These are phyloP conservation scores for Recurvomyces mirabilis DNA, from an alignment of 495 filamentous ascomycete species.

Conservation along the genomic window DNA sequence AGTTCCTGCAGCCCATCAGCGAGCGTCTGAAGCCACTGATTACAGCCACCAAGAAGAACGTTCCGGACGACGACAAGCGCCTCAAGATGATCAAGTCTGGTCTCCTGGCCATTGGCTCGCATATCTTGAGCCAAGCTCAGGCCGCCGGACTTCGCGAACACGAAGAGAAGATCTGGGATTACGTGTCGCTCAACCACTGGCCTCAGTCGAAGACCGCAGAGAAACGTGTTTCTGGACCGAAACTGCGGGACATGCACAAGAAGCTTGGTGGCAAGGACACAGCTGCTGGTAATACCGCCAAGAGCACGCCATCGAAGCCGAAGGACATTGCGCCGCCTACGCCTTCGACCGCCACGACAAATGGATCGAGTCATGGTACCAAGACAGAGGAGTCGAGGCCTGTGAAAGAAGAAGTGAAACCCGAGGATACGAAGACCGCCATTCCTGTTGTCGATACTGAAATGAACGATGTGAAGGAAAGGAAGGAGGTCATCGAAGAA, in stretches of 20 bases:
- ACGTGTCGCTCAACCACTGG: constrained; percentile 30
- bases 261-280: constrained; percentile 26
- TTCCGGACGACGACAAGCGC: constrained; percentile 47
- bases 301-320: background rate
- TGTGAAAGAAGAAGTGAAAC: background rate
- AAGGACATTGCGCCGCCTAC: background rate
- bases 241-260: constrained; percentile 39
- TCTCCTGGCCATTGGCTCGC: constrained; percentile 41
- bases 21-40: constrained; percentile 47
- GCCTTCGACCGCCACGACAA: background rate
- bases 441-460: background rate
- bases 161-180: constrained; percentile 20
- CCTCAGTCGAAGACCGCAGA: constrained; percentile 24
- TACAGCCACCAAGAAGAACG: constrained; percentile 51
- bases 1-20: constrained; percentile 49
- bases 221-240: constrained; percentile 25
- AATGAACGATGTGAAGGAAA: background rate
- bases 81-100: constrained; percentile 42
- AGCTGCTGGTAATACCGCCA: background rate
- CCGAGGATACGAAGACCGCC: background rate
- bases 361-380: background rate
- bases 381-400: constrained; percentile 1
- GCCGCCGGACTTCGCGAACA: constrained; percentile 28
- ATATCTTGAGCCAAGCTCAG: constrained; percentile 33
- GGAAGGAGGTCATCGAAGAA: constrained; percentile 84